phyloP scores from a whole-genome alignment of 257 asterid genomes.

The Pogostemon cablin region DNA sequence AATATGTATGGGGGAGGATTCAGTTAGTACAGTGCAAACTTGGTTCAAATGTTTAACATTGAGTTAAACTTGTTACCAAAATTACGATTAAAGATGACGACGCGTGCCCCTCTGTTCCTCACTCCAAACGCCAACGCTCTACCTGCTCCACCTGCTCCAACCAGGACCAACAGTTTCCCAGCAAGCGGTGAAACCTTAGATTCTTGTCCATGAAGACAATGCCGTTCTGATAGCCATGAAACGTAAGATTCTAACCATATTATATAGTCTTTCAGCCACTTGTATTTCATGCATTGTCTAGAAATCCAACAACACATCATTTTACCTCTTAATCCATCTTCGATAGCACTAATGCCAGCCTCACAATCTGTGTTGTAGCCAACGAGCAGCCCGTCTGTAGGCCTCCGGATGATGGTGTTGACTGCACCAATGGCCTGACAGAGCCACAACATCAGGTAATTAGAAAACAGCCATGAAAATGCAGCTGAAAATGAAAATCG shows the following conservation, averaged over 20 bases:
- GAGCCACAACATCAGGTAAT: slow-evolving; percentile 9
- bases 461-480: slow-evolving; percentile 2
- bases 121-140: slow-evolving; percentile 79
- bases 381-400: slow-evolving; percentile 56
- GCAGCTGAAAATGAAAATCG: neutral
- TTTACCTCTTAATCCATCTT: slow-evolving; percentile 63
- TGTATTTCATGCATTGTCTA: neutral
- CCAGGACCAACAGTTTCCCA: slow-evolving; percentile 64
- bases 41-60: neutral
- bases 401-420: slow-evolving; percentile 66
- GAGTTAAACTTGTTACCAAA: slow-evolving; percentile 45
- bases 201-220: slow-evolving; percentile 27
- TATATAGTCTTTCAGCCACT: too few relatives aligned
- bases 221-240: slow-evolving; percentile 39
- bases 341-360: slow-evolving; percentile 70
- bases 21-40: neutral
- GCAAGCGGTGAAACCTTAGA: slow-evolving; percentile 55
- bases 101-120: slow-evolving; percentile 70
- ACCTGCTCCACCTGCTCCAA: slow-evolving; percentile 90
- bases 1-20: neutral
- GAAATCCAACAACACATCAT: too few relatives aligned
- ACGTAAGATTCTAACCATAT: too few relatives aligned
- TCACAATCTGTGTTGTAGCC: slow-evolving; percentile 79
- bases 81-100: slow-evolving; percentile 69
- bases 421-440: slow-evolving; percentile 70